These are phyloP conservation scores for Arctium lappa DNA, from an alignment of 129 eudicot genomes.

Conservation along the genomic window DNA sequence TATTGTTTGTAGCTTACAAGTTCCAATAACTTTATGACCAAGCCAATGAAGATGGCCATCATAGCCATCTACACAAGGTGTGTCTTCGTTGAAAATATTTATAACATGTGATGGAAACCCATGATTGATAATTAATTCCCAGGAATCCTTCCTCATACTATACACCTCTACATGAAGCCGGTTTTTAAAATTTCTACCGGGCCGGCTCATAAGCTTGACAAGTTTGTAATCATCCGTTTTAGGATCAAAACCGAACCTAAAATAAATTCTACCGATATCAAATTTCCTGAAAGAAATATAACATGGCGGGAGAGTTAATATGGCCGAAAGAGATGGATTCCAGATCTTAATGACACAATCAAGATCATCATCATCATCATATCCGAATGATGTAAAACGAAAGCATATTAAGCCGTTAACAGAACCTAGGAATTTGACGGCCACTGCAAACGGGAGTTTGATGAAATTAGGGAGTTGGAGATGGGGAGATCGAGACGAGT, in stretches of 20 bases:
- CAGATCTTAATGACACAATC: background rate
- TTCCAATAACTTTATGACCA: background rate
- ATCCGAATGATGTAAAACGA: background rate
- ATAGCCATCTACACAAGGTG: slow-evolving; percentile 3
- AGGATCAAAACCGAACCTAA: background rate
- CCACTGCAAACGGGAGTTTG: background rate
- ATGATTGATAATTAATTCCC: background rate
- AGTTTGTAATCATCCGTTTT: slow-evolving; percentile 11
- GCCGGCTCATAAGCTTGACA: background rate
- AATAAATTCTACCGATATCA: background rate
- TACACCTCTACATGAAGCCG: slow-evolving; percentile 4
- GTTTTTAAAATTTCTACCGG: background rate
- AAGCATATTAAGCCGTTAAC: slow-evolving; percentile 3
- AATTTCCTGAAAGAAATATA: too few relatives aligned
- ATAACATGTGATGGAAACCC: background rate
- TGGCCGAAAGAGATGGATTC: background rate
- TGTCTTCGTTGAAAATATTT: background rate
- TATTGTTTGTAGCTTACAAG: background rate
- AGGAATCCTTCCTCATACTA: slow-evolving; percentile 1
- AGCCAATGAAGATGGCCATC: background rate
- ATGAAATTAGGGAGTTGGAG: background rate
- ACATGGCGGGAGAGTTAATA: background rate
- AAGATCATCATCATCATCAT: too few relatives aligned
- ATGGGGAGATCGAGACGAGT: background rate
- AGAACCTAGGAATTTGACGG: background rate